A percentile compares a stretch with the other conserved stretches of the same genome.
phyloP scores from a whole-genome alignment of 768 basidiomycete genomes.

The Podaxis rugospora region DNA sequence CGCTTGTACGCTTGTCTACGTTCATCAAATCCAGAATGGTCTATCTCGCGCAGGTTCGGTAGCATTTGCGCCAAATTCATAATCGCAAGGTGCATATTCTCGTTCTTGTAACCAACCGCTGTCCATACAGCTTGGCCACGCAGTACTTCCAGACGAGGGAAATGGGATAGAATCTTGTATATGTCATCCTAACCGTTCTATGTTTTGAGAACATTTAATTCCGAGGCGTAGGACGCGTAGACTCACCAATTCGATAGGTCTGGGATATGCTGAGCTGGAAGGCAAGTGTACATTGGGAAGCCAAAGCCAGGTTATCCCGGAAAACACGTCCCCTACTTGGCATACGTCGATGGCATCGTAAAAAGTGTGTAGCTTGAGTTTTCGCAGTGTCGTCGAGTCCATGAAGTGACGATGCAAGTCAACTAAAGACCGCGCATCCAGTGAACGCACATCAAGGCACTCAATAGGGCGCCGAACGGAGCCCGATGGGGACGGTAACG shows the following conservation, averaged over 20 bases:
- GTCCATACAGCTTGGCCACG: constrained; percentile 39
- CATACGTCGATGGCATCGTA: constrained; percentile 24
- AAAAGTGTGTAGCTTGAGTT: constrained; percentile 28
- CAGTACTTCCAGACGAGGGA: constrained; percentile 39
- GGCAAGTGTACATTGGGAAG: constrained; percentile 27
- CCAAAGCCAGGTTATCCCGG: constrained; percentile 35
- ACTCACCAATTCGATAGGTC: constrained; percentile 24
- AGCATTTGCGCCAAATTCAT: constrained; percentile 33
- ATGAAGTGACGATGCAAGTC: constrained; percentile 22
- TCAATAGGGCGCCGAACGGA: constrained; percentile 27
- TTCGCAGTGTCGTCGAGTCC: constrained; percentile 24
- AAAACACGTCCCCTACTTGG: constrained; percentile 31
- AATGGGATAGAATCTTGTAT: constrained; percentile 35
- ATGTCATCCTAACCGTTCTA: constrained; percentile 27
- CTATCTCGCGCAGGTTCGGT: constrained; percentile 37
- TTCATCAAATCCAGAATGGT: constrained; percentile 32
- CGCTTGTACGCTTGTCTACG: constrained; percentile 29
- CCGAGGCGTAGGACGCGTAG: background rate
- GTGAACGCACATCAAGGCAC: constrained; percentile 27
- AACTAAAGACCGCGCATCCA: constrained; percentile 26
- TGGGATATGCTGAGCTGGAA: constrained; percentile 18
- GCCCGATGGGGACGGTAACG: background rate
- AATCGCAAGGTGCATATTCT: constrained; percentile 38
- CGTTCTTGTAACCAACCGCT: constrained; percentile 29
- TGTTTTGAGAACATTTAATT: background rate